Percentiles rank a stretch among this genome's conserved stretches.
These are phyloP conservation scores for Cymbopogon citratus DNA, from an alignment of 176 grass and related monocot species.

Conservation along the genomic window DNA sequence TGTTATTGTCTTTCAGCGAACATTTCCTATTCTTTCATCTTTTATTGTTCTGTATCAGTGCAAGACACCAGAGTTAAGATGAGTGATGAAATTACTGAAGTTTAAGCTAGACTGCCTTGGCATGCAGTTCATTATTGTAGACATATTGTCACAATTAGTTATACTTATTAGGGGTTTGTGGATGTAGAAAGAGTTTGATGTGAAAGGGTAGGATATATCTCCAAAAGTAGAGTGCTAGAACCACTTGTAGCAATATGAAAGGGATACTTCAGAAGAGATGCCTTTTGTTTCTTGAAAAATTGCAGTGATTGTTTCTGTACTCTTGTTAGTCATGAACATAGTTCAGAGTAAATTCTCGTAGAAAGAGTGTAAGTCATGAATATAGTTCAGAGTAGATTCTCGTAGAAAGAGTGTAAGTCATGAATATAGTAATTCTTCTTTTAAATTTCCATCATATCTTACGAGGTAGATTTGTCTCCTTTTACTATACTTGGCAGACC, in stretches of 20 bases:
- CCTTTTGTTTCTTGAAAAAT: background rate
- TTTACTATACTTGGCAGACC: constrained; percentile 17
- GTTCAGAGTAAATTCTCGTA: background rate
- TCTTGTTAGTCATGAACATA: background rate
- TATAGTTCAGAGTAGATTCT: no score
- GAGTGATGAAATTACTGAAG: background rate
- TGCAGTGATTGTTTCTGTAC: constrained; percentile 2
- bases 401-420: no score
- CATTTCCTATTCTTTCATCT: background rate
- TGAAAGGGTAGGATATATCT: background rate
- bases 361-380: no score
- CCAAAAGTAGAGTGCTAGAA: constrained; percentile 15
- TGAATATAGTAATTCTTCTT: no score
- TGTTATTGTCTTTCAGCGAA: background rate
- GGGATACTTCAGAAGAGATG: background rate
- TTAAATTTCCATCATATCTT: background rate
- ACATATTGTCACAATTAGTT: background rate
- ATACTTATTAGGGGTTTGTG: background rate
- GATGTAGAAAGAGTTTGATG: background rate
- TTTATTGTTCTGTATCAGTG: background rate
- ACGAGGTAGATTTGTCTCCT: constrained; percentile 9
- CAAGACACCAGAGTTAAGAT: constrained; percentile 12
- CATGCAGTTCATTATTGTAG: background rate
- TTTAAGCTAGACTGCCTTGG: background rate
- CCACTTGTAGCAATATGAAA: constrained; percentile 1